These are phyloP conservation scores for Aegilops umbellulata DNA, from an alignment of 176 grass and related monocot genomes.

Conservation along the genomic window DNA sequence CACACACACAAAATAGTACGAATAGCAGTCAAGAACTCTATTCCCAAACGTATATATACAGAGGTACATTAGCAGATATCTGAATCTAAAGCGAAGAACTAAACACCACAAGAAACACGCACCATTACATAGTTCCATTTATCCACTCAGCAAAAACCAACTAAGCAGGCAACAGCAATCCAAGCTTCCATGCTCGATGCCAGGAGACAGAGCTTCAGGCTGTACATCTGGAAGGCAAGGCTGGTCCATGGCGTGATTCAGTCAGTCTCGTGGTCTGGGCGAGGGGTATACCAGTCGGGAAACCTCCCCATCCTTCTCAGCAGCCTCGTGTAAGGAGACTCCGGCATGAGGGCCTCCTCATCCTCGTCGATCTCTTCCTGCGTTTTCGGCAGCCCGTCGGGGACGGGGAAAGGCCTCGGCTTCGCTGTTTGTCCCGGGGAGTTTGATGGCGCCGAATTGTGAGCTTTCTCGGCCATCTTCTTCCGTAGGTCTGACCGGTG, in stretches of 20 bases:
- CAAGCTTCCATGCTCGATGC: not conserved
- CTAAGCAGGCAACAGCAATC: not conserved
- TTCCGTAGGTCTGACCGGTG: conserved; percentile 43
- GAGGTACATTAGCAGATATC: not conserved
- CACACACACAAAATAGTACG: too few species aligned
- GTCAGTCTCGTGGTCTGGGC: conserved; percentile 54
- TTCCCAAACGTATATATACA: not conserved
- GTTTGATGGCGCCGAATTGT: conserved; percentile 1
- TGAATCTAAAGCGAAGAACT: conserved; percentile 2
- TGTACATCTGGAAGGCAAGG: not conserved
- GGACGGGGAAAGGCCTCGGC: conserved; percentile 53
- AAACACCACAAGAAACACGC: not conserved
- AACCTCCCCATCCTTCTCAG: conserved; percentile 59
- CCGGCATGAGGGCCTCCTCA: conserved; percentile 61
- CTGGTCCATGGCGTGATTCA: conserved; percentile 17
- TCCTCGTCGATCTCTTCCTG: conserved; percentile 71
- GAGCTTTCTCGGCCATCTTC: conserved; percentile 41
- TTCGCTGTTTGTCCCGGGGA: not conserved
- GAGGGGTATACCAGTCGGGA: conserved; percentile 74
- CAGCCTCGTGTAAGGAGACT: conserved; percentile 64
- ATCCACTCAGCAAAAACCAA: not conserved
- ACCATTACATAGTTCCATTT: not conserved
- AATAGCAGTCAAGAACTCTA: not conserved
- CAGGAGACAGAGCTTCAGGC: not conserved
- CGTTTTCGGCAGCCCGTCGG: conserved; percentile 67